Evolutionary conservation across 2,329 filamentous ascomycete genomes (phyloP), one percentile per base, ranked within the genome.

Genomic region (Emericellopsis cladophorae): DNA sequence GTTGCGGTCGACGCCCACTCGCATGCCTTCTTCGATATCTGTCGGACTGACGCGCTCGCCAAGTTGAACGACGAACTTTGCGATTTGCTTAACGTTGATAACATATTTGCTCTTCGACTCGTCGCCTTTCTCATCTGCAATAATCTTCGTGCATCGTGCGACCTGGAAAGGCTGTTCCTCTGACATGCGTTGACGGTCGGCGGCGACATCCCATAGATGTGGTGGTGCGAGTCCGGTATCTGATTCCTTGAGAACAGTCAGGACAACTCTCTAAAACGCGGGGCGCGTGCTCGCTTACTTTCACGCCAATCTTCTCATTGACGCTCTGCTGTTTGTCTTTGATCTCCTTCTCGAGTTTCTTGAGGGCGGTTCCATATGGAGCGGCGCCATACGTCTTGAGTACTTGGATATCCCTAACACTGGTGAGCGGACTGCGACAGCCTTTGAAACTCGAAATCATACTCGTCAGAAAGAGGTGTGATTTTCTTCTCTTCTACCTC

Each of bases 401-500:
- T 50, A 98, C 92, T 70, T 95, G 89, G 56, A 98, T 98, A 70
- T 98, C 92, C 72, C 90, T 96, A 48, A 46, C 45, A 32, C 21
- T 26, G 24, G 42, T 58, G 48, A 61, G 56, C 46, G 41, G 24
- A 37, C 18, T 24, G 7, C 10, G 26, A 37, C 14, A 23, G 32
- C 12, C 12, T 41, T 40, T 42, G 39, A 46, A 34, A 23, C 11
- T 14, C 26, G 22, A 31, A 3, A 69, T 12, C 84, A 50, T 75
- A 95, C 90, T 96, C 92, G 70, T 96, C 92, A 52, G 89, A 84
- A 47, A 98, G 72, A 50, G 92, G 92, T 45, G 88, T 90, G 60
- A 98, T 98, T 79, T 98, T 98, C 82, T 98, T 98, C 76, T 98
- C 92, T 62, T 94, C 88, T 64, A 89, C 73, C 63, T 96, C 92